Evolutionary conservation across 164 flowering plant species (phyloP), one percentile per base, ranked within the genome.

Genomic region (Annona squamosa): DNA sequence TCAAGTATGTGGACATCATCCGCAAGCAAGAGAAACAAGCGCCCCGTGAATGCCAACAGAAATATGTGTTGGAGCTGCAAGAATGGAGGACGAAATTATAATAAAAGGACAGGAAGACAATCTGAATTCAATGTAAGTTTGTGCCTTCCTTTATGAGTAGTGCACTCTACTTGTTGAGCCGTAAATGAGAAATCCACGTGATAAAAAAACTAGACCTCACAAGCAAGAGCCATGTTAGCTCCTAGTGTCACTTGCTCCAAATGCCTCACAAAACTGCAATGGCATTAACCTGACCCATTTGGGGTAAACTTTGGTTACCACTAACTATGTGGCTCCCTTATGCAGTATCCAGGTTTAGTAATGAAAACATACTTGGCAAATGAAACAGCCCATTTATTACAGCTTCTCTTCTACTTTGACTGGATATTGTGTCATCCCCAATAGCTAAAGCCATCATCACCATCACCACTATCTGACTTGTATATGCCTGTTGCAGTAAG

Each of bases 381-480:
- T 89, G 94, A 78, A 87, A 82, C 75, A 95, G 80, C 46, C 97
- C 87, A 74, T 91, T 97, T 18, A 95, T 87, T 73, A 93, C 87
- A 64, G 91, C 87, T 73, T 90, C 98, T 79, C 98, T 83, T 82
- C 98, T 87, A 69, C 79, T 74, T 83, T 86, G 87, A 81, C 80
- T 89, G 12, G 99, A 91, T 48, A 90, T 87, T 7, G 93, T 83
- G 67, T 93, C 97, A 62, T 81, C 91, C 67, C 97, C 99, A 77
- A 95, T 85, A 47, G 92, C 98, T 63, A 95, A 83, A 75, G 98
- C 97, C 80, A 95, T 10, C 97, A 93, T 93, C 68, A 91, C 90
- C 98, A 95, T 93, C 75, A 90, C 99, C 18, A 89, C 97, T 68
- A 95, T 93, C 84, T 95, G 98, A 79, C 99, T 95, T 65, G 99